Conservation (phyloP, 495 filamentous ascomycete species). For the Neurospora tetraspora region DNA sequence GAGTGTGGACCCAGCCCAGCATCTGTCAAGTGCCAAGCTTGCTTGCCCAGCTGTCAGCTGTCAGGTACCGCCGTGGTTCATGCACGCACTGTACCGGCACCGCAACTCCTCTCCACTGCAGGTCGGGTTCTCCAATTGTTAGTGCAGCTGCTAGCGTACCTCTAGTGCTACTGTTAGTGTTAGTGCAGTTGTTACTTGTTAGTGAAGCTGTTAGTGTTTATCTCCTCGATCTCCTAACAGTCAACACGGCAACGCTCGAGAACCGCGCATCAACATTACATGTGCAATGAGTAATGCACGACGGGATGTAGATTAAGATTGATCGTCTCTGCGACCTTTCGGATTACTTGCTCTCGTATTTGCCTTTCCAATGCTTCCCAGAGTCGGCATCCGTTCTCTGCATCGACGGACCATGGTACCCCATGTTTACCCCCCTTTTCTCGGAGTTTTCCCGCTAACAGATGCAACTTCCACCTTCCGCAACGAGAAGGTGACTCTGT, state of each 20-base stretch:
- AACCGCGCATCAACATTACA: background rate
- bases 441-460: background rate
- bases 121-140: background rate
- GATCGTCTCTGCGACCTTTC: background rate
- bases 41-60: background rate
- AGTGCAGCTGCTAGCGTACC: background rate
- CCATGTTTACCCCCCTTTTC: background rate
- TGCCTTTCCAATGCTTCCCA: background rate
- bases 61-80: background rate
- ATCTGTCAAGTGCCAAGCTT: background rate
- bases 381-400: background rate
- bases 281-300: background rate
- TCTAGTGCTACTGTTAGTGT: background rate
- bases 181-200: background rate
- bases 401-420: background rate
- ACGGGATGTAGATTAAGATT: background rate
- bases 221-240: background rate
- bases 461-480: slow-evolving; percentile 1
- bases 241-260: background rate
- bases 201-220: background rate
- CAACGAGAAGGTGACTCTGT: slow-evolving; percentile 4
- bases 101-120: background rate
- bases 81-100: background rate
- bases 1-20: background rate
- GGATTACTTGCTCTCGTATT: background rate